Percentiles rank a stretch among this genome's conserved stretches.
phyloP scores from a whole-genome alignment of 176 grass and related monocot genomes.

The Carex scoparia region DNA sequence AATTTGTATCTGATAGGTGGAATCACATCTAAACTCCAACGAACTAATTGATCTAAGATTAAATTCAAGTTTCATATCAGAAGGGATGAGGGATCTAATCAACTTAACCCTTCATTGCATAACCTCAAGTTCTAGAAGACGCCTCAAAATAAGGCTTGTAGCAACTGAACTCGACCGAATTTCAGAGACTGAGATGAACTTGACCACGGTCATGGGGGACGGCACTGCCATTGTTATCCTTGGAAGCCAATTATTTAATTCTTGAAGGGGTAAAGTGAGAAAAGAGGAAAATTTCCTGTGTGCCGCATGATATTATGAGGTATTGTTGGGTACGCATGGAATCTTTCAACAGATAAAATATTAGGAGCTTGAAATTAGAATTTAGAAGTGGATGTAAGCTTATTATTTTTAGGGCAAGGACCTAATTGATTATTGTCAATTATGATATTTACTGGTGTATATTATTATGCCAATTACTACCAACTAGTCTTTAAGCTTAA shows the following conservation, averaged over 20 bases:
- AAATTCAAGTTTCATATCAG: slow-evolving; percentile 63
- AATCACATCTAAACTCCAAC: slow-evolving; percentile 34
- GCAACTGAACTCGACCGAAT: slow-evolving; percentile 66
- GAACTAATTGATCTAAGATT: slow-evolving; percentile 56
- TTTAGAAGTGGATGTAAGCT: not conserved
- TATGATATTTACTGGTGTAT: slow-evolving; percentile 18
- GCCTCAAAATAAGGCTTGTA: slow-evolving; percentile 63
- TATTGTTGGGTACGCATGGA: not conserved
- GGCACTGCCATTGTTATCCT: slow-evolving; percentile 89
- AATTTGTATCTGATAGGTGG: slow-evolving; percentile 41
- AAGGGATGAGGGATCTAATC: slow-evolving; percentile 71
- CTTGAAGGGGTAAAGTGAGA: slow-evolving; percentile 29
- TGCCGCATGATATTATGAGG: not conserved
- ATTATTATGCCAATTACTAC: slow-evolving; percentile 22
- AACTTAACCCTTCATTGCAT: slow-evolving; percentile 56
- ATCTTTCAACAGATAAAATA: not conserved
- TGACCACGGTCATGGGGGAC: slow-evolving; percentile 90
- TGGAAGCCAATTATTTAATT: slow-evolving; percentile 86
- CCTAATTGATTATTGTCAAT: slow-evolving; percentile 19
- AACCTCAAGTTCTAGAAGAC: slow-evolving; percentile 42
- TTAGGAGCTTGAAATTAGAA: not conserved
- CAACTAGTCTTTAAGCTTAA: not conserved
- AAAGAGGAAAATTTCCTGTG: slow-evolving; percentile 10
- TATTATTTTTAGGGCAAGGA: slow-evolving; percentile 23
- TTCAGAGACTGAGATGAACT: slow-evolving; percentile 81